These are phyloP conservation scores for Amoebophrya sp. DNA, from an alignment of 169 alveolate species.

Conservation along the genomic window DNA sequence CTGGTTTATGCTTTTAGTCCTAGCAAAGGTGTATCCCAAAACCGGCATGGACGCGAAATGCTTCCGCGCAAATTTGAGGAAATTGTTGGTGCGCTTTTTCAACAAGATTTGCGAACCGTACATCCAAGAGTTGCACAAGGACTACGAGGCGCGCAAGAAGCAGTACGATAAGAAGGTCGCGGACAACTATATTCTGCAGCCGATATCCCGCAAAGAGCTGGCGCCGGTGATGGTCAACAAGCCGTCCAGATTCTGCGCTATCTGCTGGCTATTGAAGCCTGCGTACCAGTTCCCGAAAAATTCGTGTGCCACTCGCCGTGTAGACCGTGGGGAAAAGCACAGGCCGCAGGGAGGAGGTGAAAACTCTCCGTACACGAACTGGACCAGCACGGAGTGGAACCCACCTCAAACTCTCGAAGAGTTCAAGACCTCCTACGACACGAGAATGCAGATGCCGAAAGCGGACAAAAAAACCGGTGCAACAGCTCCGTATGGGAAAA, in stretches of 20 bases:
- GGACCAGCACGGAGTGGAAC: background rate
- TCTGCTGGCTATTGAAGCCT: background rate
- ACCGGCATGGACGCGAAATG: slow-evolving; percentile 5
- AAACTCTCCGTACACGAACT: no score
- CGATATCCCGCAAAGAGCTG: background rate
- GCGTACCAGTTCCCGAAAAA: background rate
- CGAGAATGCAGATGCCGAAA: background rate
- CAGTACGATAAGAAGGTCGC: background rate
- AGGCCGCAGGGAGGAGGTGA: no score
- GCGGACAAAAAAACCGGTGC: background rate
- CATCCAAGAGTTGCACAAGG: background rate
- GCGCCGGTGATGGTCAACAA: background rate
- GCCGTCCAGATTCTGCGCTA: background rate
- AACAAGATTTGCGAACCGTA: slow-evolving; percentile 18
- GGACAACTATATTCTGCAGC: background rate
- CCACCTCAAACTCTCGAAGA: background rate
- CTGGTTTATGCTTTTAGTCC: background rate
- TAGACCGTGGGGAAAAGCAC: background rate
- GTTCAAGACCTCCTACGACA: background rate
- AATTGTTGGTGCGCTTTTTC: background rate
- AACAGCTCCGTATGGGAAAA: background rate
- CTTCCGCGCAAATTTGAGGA: slow-evolving; percentile 14
- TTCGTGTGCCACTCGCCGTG: background rate
- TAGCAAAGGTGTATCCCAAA: background rate
- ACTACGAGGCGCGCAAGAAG: background rate